Percentiles rank a stretch among this genome's conserved stretches.
phyloP scores from a whole-genome alignment of 805 yeast species.

The Ascoidea rubescens region DNA sequence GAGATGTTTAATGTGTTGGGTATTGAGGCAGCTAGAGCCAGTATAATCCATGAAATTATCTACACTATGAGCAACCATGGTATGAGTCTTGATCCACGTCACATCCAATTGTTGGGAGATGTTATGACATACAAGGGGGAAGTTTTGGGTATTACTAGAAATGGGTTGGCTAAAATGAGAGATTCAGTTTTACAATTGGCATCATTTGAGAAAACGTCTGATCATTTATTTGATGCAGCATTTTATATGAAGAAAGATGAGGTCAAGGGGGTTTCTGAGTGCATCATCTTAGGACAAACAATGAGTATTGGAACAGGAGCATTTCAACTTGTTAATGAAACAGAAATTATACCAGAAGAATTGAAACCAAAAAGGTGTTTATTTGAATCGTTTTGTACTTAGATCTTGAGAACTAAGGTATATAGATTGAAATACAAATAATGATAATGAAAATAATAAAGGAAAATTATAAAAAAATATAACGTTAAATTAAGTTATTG shows the following conservation, averaged over 20 bases:
- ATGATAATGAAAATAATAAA: no score
- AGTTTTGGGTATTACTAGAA: conserved; percentile 93
- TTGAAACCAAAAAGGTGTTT: conserved; percentile 30
- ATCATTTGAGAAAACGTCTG: conserved; percentile 95
- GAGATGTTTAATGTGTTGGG: conserved; percentile 87
- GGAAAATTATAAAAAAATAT: no score
- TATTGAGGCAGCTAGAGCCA: conserved; percentile 92
- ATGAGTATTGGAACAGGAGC: conserved; percentile 98
- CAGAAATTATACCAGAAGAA: conserved; percentile 28
- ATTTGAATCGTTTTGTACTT: conserved; percentile 26
- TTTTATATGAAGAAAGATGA: conserved; percentile 93
- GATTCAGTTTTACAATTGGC: conserved; percentile 96
- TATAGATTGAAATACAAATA: no score
- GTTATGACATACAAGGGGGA: conserved; percentile 99
- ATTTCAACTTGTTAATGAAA: conserved; percentile 64
- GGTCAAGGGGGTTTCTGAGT: conserved; percentile 95
- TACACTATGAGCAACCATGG: conserved; percentile 99
- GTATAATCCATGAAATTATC: conserved; percentile 88
- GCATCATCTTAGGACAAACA: conserved; percentile 94
- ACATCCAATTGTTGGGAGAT: conserved; percentile 91
- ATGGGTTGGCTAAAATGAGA: conserved; percentile 96
- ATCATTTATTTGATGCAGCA: conserved; percentile 95
- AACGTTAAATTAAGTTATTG: no score
- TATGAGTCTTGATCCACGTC: conserved; percentile 99
- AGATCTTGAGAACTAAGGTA: background rate